phyloP scores from a whole-genome alignment of 2,329 filamentous ascomycete genomes.

The Emergomyces orientalis region DNA sequence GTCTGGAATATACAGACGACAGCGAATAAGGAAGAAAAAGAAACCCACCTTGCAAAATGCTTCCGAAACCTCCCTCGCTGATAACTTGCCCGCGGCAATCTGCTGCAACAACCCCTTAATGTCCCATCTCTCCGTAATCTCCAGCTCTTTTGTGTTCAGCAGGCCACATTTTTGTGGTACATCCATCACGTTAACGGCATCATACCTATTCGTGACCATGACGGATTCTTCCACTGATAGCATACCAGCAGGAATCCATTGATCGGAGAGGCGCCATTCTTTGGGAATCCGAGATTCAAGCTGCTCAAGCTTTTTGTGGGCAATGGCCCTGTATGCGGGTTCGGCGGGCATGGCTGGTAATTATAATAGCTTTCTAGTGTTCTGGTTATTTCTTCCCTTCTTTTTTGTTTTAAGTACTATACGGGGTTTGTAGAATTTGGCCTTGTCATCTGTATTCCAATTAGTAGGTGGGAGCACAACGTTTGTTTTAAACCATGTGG shows the following conservation, averaged over 20 bases:
- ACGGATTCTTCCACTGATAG: slow-evolving; percentile 30
- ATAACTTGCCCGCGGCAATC: slow-evolving; percentile 28
- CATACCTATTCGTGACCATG: slow-evolving; percentile 25
- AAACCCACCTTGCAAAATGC: slow-evolving; percentile 46
- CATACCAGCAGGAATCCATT: slow-evolving; percentile 28
- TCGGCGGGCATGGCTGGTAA: slow-evolving; percentile 10
- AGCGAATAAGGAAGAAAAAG: neutral
- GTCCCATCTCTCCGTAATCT: slow-evolving; percentile 48
- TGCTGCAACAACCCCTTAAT: slow-evolving; percentile 29
- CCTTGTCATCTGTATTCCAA: neutral
- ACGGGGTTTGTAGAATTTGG: neutral
- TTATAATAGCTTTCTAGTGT: neutral
- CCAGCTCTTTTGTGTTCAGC: slow-evolving; percentile 42
- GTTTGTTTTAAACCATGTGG: neutral
- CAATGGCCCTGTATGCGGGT: slow-evolving; percentile 26
- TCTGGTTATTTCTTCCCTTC: neutral
- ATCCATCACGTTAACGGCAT: slow-evolving; percentile 35
- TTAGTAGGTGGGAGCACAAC: neutral
- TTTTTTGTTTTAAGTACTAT: neutral
- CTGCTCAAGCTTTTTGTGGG: slow-evolving; percentile 32
- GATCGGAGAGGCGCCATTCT: slow-evolving; percentile 31
- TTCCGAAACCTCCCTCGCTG: slow-evolving; percentile 38
- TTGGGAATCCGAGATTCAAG: slow-evolving; percentile 32
- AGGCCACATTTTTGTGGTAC: slow-evolving; percentile 47
- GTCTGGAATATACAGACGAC: neutral